Percentiles rank a stretch among this genome's conserved stretches.
These are phyloP conservation scores for Calycina marina DNA, from an alignment of 2,329 filamentous ascomycete species.

Conservation along the genomic window DNA sequence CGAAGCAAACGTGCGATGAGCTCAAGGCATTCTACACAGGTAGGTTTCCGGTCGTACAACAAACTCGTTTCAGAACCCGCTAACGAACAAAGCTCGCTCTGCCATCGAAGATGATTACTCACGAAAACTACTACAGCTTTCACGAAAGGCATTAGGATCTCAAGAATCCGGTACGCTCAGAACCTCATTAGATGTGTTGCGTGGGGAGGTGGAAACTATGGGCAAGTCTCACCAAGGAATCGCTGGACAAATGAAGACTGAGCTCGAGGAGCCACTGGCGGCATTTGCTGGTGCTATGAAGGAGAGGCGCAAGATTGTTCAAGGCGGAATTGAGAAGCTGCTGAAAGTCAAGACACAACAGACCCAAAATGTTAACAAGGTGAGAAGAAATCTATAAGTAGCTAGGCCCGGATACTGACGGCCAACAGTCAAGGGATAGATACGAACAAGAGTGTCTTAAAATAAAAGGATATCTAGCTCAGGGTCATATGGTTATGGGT, in stretches of 20 bases:
- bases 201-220: conserved; percentile 83
- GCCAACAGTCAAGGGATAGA: conserved; percentile 60
- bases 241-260: conserved; percentile 86
- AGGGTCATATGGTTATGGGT: conserved; percentile 99
- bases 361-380: conserved; percentile 83
- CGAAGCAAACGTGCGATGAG: conserved; percentile 91
- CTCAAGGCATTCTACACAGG: conserved; percentile 79
- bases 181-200: conserved; percentile 71
- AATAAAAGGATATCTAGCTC: conserved; percentile 95
- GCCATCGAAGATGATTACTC: conserved; percentile 96
- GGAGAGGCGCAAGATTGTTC: conserved; percentile 90
- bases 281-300: conserved; percentile 94
- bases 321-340: conserved; percentile 84
- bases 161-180: conserved; percentile 74
- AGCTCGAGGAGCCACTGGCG: conserved; percentile 82
- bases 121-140: conserved; percentile 72
- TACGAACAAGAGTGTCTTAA: conserved; percentile 97
- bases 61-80: no score
- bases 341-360: conserved; percentile 89
- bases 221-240: conserved; percentile 86
- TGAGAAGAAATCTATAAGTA: conserved; percentile 24
- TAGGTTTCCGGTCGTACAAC: no score
- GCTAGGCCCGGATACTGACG: conserved; percentile 11
- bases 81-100: conserved; percentile 81
- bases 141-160: conserved; percentile 78